Percentiles rank a stretch among this genome's conserved stretches.
phyloP scores from a whole-genome alignment of 345 rosid species.

The Combretum micranthum region DNA sequence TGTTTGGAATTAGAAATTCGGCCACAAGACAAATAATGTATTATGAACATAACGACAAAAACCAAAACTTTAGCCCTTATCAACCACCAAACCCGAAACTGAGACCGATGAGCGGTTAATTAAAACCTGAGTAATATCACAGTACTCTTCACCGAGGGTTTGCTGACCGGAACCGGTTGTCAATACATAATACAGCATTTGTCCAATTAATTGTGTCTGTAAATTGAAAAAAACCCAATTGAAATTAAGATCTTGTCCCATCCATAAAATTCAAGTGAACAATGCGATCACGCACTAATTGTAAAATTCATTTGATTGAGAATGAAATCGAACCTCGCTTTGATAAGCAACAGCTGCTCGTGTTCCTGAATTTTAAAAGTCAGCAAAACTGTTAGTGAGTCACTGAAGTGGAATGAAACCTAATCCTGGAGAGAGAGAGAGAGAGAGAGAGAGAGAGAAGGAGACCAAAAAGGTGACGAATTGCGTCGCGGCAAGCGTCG shows the following conservation, averaged over 20 bases:
- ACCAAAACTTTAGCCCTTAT: no score
- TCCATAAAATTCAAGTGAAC: neutral
- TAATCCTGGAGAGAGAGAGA: neutral
- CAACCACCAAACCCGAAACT: no score
- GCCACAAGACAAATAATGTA: no score
- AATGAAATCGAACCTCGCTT: constrained; percentile 51
- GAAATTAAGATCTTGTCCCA: no score
- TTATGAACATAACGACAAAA: no score
- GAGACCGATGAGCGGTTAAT: no score
- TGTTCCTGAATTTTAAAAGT: constrained; percentile 38
- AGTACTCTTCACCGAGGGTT: constrained; percentile 93
- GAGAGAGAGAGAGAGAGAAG: neutral
- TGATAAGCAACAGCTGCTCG: constrained; percentile 85
- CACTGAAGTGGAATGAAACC: neutral
- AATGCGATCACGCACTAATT: neutral
- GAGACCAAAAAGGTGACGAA: constrained; percentile 76
- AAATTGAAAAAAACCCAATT: constrained; percentile 1
- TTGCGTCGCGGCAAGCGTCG: constrained; percentile 93
- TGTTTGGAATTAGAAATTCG: no score
- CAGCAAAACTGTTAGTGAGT: neutral
- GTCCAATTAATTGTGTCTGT: constrained; percentile 82
- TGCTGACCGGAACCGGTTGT: constrained; percentile 96
- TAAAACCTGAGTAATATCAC: constrained; percentile 86
- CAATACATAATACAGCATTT: constrained; percentile 81
- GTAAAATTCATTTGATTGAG: neutral